Conservation (phyloP, 495 filamentous ascomycete species). For the Podospora comata region DNA sequence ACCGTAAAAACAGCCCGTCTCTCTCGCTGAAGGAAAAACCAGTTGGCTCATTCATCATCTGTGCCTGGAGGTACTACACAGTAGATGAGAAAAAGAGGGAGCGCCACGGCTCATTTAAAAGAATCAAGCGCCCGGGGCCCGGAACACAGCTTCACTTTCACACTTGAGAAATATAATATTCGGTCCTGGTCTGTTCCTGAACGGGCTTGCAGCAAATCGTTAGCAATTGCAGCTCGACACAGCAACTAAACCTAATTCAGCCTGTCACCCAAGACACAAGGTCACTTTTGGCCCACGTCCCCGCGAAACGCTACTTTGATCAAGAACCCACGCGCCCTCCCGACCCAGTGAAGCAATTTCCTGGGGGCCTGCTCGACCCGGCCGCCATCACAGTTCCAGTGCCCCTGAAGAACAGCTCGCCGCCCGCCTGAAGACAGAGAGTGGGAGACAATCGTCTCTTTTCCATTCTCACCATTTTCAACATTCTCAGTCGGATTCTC, state of each 20-base stretch:
- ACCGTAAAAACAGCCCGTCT: not conserved
- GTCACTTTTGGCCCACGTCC: slow-evolving; percentile 24
- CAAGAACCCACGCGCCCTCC: slow-evolving; percentile 14
- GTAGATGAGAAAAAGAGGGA: not conserved
- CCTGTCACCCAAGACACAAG: slow-evolving; percentile 22
- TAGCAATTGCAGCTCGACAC: slow-evolving; percentile 21
- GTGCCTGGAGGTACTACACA: no score
- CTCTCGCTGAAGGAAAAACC: not conserved
- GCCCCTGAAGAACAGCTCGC: slow-evolving; percentile 27
- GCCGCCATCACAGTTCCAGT: slow-evolving; percentile 17
- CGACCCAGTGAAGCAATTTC: slow-evolving; percentile 30
- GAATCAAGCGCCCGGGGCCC: slow-evolving; percentile 2
- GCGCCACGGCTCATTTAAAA: slow-evolving; percentile 16
- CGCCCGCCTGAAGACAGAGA: slow-evolving; percentile 6
- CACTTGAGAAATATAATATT: slow-evolving; percentile 8
- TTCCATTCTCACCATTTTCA: slow-evolving; percentile 9
- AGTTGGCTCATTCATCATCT: no score
- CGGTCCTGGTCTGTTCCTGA: slow-evolving; percentile 22
- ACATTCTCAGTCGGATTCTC: not conserved
- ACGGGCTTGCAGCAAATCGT: slow-evolving; percentile 25
- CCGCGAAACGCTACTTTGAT: slow-evolving; percentile 23
- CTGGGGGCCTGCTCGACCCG: slow-evolving; percentile 19
- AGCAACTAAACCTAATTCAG: slow-evolving; percentile 24
- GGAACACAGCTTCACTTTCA: not conserved
- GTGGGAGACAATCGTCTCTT: slow-evolving; percentile 15